phyloP scores from a whole-genome alignment of 164 flowering plant genomes.

The Aristolochia contorta region DNA sequence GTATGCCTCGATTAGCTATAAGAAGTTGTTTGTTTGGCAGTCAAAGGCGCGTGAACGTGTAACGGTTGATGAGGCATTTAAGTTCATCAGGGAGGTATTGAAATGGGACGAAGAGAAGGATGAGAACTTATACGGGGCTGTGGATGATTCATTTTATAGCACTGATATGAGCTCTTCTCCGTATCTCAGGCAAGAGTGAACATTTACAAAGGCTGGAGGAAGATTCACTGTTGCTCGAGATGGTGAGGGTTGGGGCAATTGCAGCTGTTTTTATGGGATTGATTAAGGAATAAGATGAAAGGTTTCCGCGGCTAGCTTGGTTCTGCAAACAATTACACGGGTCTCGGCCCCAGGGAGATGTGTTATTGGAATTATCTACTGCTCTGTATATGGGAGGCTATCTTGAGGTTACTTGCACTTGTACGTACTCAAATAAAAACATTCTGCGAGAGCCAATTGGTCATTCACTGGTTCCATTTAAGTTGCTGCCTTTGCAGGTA shows the following conservation, averaged over 20 bases:
- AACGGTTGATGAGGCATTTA: conserved; percentile 43
- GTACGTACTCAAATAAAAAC: no score
- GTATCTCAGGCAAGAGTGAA: conserved; percentile 24
- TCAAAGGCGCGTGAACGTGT: conserved; percentile 29
- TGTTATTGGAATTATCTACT: no score
- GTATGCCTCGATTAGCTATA: conserved; percentile 26
- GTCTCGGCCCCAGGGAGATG: no score
- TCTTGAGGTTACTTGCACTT: no score
- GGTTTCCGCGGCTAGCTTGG: neutral
- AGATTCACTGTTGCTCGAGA: no score
- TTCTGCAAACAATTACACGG: neutral
- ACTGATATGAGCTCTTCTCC: conserved; percentile 37
- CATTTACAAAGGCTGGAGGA: neutral
- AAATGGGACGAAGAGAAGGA: conserved; percentile 57
- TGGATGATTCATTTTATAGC: conserved; percentile 36
- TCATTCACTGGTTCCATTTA: no score
- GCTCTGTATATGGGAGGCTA: no score
- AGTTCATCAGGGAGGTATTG: conserved; percentile 39
- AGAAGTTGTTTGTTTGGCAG: conserved; percentile 43
- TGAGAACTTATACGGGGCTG: conserved; percentile 17
- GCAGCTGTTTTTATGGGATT: neutral
- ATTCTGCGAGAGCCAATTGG: no score
- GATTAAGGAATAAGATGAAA: neutral
- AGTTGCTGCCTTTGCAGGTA: no score
- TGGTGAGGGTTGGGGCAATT: neutral